Evolutionary conservation across 306 rosid species (phyloP).

Genomic region (Prunus campanulata): DNA sequence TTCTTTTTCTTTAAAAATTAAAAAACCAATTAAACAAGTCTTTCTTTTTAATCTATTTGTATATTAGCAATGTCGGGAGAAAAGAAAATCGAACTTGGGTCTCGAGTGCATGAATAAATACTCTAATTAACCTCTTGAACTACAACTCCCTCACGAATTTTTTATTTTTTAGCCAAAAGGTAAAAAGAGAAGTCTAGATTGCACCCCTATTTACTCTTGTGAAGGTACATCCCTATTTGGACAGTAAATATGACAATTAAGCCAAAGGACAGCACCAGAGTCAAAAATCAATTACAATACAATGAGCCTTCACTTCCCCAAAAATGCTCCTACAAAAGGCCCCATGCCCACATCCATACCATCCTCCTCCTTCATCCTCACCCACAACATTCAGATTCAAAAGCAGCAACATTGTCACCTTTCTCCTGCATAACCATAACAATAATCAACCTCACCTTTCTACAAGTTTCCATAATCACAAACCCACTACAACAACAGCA

Average conservation of each 20-base stretch:
- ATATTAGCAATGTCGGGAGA: accelerated
- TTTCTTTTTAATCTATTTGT: too few relatives aligned
- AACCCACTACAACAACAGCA: not conserved
- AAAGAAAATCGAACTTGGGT: too few relatives aligned
- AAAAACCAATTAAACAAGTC: too few relatives aligned
- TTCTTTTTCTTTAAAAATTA: too few relatives aligned
- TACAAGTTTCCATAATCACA: not conserved
- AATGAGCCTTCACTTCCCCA: not conserved
- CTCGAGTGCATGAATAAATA: too few relatives aligned
- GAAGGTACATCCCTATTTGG: not conserved
- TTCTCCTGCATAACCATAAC: not conserved
- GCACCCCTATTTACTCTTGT: too few relatives aligned
- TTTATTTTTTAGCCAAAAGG: too few relatives aligned
- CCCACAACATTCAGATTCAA: not conserved
- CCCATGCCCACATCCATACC: not conserved
- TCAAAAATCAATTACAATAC: not conserved
- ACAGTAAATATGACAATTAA: not conserved
- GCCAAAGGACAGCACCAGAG: not conserved
- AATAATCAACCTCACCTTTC: not conserved
- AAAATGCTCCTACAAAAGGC: not conserved
- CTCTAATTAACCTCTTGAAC: too few relatives aligned
- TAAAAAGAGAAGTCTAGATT: too few relatives aligned
- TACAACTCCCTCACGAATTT: accelerated
- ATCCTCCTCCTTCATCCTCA: not conserved
- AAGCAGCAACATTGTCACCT: not conserved